Evolutionary conservation across 2,329 filamentous ascomycete species (phyloP).

Genomic region (Nannizziopsis arthrosporioides): DNA sequence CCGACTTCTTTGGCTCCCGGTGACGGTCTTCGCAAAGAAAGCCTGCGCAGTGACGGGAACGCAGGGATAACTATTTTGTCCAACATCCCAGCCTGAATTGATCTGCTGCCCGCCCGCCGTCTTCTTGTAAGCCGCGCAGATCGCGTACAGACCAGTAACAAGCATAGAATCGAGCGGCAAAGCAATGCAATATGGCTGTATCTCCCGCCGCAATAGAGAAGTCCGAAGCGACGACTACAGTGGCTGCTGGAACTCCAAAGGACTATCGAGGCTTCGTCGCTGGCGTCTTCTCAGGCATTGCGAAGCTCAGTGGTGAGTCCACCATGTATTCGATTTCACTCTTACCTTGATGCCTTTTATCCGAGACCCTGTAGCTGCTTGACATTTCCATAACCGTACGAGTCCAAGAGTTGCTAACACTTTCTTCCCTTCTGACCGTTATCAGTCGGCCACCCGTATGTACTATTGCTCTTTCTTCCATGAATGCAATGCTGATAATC

Average conservation of each 20-base stretch:
- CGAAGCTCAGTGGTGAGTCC: slow-evolving; percentile 66
- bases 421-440: background rate
- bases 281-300: slow-evolving; percentile 87
- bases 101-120: no score
- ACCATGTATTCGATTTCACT: background rate
- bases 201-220: background rate
- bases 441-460: slow-evolving; percentile 49
- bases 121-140: no score
- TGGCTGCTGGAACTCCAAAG: slow-evolving; percentile 14
- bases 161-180: no score
- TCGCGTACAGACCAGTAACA: no score
- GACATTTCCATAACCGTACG: background rate
- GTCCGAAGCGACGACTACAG: background rate
- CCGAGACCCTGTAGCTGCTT: background rate
- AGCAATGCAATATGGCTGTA: background rate
- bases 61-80: no score
- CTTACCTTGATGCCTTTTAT: background rate
- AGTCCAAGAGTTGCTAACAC: slow-evolving; percentile 10
- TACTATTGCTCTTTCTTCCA: slow-evolving; percentile 11
- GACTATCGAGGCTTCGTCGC: slow-evolving; percentile 95
- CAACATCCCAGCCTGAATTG: no score
- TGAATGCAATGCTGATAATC: slow-evolving; percentile 4
- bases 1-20: no score
- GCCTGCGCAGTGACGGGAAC: no score
- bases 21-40: no score